Percentiles rank a stretch among this genome's conserved stretches.
These are phyloP conservation scores for Acanthamoeba lenticulata DNA, from an alignment of 208 protist genomes.

Conservation along the genomic window DNA sequence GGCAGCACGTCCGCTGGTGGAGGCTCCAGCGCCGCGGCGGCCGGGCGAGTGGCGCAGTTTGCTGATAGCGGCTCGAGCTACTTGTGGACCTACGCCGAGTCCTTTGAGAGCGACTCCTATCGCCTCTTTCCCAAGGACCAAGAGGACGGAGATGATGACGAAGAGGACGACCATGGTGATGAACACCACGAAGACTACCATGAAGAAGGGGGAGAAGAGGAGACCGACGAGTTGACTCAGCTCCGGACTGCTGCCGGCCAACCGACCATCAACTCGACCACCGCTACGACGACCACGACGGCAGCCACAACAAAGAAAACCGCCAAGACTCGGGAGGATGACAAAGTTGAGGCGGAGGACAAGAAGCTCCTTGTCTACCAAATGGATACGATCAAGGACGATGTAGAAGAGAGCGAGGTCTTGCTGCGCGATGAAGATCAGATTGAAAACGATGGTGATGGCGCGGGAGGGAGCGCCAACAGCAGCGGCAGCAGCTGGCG, in stretches of 20 bases:
- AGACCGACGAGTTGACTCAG: neutral
- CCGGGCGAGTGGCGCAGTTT: neutral
- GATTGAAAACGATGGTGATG: neutral
- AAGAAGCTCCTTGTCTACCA: neutral
- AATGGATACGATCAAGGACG: neutral
- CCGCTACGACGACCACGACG: too few species aligned
- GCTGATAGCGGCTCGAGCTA: slow-evolving; percentile 15
- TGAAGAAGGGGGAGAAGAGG: neutral
- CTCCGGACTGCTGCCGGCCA: neutral
- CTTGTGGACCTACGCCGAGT: neutral
- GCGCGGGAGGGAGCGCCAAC: neutral
- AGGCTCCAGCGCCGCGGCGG: neutral
- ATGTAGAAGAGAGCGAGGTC: neutral
- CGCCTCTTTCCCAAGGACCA: neutral
- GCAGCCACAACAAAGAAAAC: neutral
- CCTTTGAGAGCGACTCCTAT: neutral
- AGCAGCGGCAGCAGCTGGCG: neutral
- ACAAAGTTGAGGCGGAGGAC: neutral
- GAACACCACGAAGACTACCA: too few species aligned
- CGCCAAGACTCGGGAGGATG: neutral
- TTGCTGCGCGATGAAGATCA: neutral
- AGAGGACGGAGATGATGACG: neutral
- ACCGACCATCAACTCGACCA: too few species aligned
- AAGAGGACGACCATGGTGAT: neutral
- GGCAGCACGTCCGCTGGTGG: too few species aligned